Conservation (phyloP, 2,329 filamentous ascomycete genomes). For the Neopestalotiopsis sp. region DNA sequence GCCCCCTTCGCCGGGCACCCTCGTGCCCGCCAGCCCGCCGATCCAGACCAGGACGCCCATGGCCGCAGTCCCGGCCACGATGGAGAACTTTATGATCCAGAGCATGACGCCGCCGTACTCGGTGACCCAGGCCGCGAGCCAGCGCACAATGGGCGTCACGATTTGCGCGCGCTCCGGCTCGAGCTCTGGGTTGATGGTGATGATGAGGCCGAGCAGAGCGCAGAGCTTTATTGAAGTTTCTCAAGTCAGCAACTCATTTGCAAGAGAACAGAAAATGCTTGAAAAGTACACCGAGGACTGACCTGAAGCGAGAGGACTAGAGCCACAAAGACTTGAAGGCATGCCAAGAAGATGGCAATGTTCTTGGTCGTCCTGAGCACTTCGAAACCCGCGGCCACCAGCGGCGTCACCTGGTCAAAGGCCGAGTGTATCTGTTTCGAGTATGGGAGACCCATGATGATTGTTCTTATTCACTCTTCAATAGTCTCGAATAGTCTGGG, state of each 20-base stretch:
- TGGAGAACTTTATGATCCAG: constrained; percentile 32
- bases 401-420: constrained; percentile 56
- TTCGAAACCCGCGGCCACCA: constrained; percentile 52
- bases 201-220: constrained; percentile 42
- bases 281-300: constrained; percentile 32
- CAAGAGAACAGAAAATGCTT: neutral
- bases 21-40: constrained; percentile 9
- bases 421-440: constrained; percentile 55
- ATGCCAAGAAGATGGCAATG: constrained; percentile 51
- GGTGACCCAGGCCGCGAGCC: constrained; percentile 28
- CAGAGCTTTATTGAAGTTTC: constrained; percentile 16
- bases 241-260: neutral
- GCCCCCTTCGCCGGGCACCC: constrained; percentile 6
- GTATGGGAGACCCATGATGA: constrained; percentile 55
- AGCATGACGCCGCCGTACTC: constrained; percentile 4
- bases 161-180: constrained; percentile 44
- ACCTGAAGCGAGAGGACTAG: constrained; percentile 43
- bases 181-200: constrained; percentile 53
- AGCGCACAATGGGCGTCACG: constrained; percentile 46
- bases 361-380: constrained; percentile 54
- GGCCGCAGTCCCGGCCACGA: constrained; percentile 29
- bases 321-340: constrained; percentile 50
- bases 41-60: constrained; percentile 7
- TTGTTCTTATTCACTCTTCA: neutral
- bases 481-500: no score